A percentile compares a stretch with the other conserved stretches of the same genome.
Conservation (phyloP, 805 yeast species). For the Metschnikowia henanensis region DNA sequence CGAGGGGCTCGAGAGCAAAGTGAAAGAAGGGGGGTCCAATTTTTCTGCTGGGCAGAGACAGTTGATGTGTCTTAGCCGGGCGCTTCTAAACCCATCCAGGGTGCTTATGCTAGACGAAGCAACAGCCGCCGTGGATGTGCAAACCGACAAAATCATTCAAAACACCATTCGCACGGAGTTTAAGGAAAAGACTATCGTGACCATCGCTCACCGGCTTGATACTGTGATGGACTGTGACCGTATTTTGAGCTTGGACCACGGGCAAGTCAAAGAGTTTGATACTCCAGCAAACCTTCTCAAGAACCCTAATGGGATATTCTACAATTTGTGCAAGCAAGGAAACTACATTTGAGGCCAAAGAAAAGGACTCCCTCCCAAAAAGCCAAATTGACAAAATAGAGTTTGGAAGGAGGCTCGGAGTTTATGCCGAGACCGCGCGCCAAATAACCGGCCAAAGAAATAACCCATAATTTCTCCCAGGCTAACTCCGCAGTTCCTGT, state of each 20-base stretch:
- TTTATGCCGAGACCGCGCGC: not conserved
- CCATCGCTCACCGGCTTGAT: constrained; percentile 30
- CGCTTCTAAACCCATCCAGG: constrained; percentile 20
- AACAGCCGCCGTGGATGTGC: constrained; percentile 26
- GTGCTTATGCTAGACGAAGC: constrained; percentile 27
- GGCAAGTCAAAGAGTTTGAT: constrained; percentile 24
- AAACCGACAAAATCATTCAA: constrained; percentile 29
- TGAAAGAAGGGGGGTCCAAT: constrained; percentile 27
- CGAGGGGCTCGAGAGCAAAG: constrained; percentile 20
- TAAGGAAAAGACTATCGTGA: constrained; percentile 26
- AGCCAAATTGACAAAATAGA: not conserved
- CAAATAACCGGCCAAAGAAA: not conserved
- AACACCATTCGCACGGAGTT: constrained; percentile 26
- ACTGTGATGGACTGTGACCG: constrained; percentile 29
- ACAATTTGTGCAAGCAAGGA: constrained; percentile 49
- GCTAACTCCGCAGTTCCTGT: constrained; percentile 14
- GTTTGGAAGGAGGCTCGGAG: not conserved
- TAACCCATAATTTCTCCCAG: not conserved
- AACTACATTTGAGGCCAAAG: constrained; percentile 22
- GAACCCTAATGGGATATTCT: constrained; percentile 46
- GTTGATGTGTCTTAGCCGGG: constrained; percentile 26
- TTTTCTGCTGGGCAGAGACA: constrained; percentile 28
- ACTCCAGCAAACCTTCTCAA: constrained; percentile 50
- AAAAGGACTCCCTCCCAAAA: not conserved
- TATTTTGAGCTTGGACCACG: constrained; percentile 26